phyloP scores from a whole-genome alignment of 192 early-diverging fungal genomes.

The Coemansia sp. region DNA sequence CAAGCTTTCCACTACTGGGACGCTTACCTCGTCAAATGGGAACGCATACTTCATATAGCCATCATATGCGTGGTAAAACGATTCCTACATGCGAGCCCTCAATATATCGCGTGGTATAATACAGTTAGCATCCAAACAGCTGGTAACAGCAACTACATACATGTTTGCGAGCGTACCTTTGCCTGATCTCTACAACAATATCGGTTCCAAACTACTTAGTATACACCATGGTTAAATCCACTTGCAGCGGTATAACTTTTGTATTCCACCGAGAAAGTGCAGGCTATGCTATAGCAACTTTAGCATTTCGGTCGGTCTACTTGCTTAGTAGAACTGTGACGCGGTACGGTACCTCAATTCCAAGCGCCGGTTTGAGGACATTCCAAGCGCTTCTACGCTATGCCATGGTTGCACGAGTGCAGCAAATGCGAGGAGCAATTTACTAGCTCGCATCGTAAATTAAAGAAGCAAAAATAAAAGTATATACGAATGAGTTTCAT shows the following conservation, averaged over 20 bases:
- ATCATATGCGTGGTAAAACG: conserved; percentile 77
- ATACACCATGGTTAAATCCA: background rate
- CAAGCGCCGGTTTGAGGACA: conserved; percentile 26
- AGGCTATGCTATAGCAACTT: too few species aligned
- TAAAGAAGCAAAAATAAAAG: background rate
- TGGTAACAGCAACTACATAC: background rate
- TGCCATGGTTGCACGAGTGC: conserved; percentile 8
- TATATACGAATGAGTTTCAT: background rate
- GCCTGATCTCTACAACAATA: conserved; percentile 11
- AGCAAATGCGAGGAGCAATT: conserved; percentile 4
- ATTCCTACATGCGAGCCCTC: conserved; percentile 26
- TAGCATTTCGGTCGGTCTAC: too few species aligned
- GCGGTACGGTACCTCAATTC: conserved; percentile 21
- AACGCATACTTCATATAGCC: conserved; percentile 83
- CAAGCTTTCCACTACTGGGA: too few species aligned
- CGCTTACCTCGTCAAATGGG: conserved; percentile 75
- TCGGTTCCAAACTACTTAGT: background rate
- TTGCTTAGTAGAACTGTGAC: too few species aligned
- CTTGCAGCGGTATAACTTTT: too few species aligned
- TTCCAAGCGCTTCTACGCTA: conserved; percentile 22
- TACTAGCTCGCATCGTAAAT: conserved; percentile 12
- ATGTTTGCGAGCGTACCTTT: conserved; percentile 7
- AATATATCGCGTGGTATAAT: too few species aligned
- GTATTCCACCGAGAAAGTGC: too few species aligned
- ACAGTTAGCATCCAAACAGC: background rate